Evolutionary conservation across 2,329 filamentous ascomycete genomes (phyloP), one percentile per base, ranked within the genome.

Genomic region (Paraphaeosphaeria minitans): DNA sequence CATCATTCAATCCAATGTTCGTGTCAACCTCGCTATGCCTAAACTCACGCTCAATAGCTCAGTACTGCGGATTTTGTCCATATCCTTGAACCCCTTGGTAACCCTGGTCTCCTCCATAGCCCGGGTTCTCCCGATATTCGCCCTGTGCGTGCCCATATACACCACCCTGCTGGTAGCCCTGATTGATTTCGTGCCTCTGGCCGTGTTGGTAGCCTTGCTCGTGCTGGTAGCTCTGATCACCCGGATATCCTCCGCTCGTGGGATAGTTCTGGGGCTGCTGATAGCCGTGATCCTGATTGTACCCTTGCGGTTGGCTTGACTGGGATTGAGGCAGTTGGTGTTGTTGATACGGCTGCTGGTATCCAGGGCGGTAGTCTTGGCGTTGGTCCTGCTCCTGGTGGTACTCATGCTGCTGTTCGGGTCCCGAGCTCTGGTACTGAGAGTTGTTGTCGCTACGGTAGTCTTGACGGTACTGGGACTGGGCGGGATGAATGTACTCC

Each of bases 1-100:
- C n/a, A 7, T n/a, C 16, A 8, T 39, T n/a, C 37, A n/a, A n/a
- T 5, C 16, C 35, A 37, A 37, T 37, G 16, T 14, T 39, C 16
- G 6, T 16, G 16, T 39, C 14, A 16, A 39, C 3, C 16, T 19
- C 14, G 3, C 16, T 39, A 39, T 43, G 19, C 41, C 35, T 22
- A 13, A 13, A 12, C 7, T 6, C n/a, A 13, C 41, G 6, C 19
- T 22, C 19, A 24, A 35, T 13, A 24, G 33, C 13, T 55, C 31
- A 59, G 39, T 60, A 60, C 16, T 33, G 43, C 19, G 43, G 49
- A 42, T 56, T 53, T 24, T 57, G 55, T 27, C 47, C 45, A 41
- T 60, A 57, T 4, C 33, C 33, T 16, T 51, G 41, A 16, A 37
- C 39, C 16, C 33, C 50, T n/a, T 21, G 58, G 31, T 57, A 54